Conservation (phyloP, 306 rosid genomes). For the Rubus idaeus region DNA sequence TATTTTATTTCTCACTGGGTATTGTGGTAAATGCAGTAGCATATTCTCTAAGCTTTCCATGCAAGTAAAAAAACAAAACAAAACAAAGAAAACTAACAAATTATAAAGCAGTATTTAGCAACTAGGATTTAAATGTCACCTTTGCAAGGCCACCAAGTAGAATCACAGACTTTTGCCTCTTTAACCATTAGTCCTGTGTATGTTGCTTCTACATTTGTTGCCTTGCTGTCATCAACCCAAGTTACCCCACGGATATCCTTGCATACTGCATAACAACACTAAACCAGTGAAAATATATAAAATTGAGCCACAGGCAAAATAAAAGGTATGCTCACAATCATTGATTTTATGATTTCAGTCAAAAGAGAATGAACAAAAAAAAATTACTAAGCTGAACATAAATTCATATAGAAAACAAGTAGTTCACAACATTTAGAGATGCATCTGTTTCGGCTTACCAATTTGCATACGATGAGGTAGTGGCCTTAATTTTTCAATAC, state of each 20-base stretch:
- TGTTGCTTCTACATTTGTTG: slow-evolving; percentile 34
- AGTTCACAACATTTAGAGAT: background rate
- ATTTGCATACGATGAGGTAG: slow-evolving; percentile 40
- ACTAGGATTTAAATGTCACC: slow-evolving; percentile 18
- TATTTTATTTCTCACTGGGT: background rate
- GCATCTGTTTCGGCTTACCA: slow-evolving; percentile 22
- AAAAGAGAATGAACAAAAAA: background rate
- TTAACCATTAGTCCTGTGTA: slow-evolving; percentile 34
- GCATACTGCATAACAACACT: slow-evolving; percentile 20
- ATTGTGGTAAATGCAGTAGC: background rate
- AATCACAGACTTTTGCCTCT: slow-evolving; percentile 27
- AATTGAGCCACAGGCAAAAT: too few relatives aligned
- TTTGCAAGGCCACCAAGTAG: slow-evolving; percentile 40
- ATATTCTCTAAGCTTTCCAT: background rate
- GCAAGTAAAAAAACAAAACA: too few relatives aligned
- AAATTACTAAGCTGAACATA: background rate
- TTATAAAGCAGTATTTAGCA: background rate
- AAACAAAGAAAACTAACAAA: slow-evolving; percentile 7
- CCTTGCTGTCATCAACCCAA: slow-evolving; percentile 39
- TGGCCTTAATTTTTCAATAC: slow-evolving; percentile 25
- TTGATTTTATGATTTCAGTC: background rate
- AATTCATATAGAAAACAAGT: background rate
- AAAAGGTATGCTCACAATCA: background rate
- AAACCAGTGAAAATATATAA: slow-evolving; percentile 1
- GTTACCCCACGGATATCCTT: slow-evolving; percentile 24